Conservation (phyloP, 495 filamentous ascomycete species). For the Podospora comata region DNA sequence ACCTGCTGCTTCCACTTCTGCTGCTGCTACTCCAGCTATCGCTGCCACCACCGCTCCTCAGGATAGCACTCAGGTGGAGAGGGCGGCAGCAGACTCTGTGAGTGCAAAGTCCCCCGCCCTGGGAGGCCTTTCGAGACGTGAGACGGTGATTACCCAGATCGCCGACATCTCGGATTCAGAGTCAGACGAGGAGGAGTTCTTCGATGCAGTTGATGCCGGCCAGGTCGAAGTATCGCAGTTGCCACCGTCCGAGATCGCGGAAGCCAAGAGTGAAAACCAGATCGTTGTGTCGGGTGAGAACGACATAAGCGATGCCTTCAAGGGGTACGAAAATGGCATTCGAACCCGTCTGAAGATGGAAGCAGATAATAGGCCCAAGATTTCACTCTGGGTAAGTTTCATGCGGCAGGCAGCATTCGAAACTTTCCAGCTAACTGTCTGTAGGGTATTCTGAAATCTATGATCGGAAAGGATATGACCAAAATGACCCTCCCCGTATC, state of each 20-base stretch:
- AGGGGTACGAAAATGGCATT: slow-evolving; percentile 84
- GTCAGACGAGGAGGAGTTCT: slow-evolving; percentile 89
- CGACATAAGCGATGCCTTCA: slow-evolving; percentile 73
- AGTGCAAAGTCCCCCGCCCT: slow-evolving; percentile 45
- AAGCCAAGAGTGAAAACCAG: slow-evolving; percentile 41
- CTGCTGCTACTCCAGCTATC: slow-evolving; percentile 35
- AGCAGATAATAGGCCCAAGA: slow-evolving; percentile 86
- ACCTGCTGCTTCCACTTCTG: slow-evolving; percentile 26
- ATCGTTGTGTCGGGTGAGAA: slow-evolving; percentile 44
- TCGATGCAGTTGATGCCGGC: slow-evolving; percentile 92
- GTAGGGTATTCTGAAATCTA: slow-evolving; percentile 93
- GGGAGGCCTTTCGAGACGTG: slow-evolving; percentile 43
- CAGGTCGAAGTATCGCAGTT: slow-evolving; percentile 72
- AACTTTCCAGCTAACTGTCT: slow-evolving; percentile 24
- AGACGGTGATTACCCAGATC: slow-evolving; percentile 59
- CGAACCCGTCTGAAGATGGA: slow-evolving; percentile 81
- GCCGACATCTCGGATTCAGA: slow-evolving; percentile 72
- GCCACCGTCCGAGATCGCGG: slow-evolving; percentile 45
- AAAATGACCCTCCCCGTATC: slow-evolving; percentile 98
- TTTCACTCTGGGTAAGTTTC: slow-evolving; percentile 84
- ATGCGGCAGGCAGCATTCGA: background rate
- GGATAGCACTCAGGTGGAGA: slow-evolving; percentile 29
- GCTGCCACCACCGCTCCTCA: slow-evolving; percentile 31
- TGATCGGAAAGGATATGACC: slow-evolving; percentile 99
- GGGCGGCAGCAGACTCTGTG: slow-evolving; percentile 33